A percentile compares a stretch with the other conserved stretches of the same genome.
These are phyloP conservation scores for Vitis rupestris DNA, from an alignment of 164 flowering plant genomes.

Conservation along the genomic window DNA sequence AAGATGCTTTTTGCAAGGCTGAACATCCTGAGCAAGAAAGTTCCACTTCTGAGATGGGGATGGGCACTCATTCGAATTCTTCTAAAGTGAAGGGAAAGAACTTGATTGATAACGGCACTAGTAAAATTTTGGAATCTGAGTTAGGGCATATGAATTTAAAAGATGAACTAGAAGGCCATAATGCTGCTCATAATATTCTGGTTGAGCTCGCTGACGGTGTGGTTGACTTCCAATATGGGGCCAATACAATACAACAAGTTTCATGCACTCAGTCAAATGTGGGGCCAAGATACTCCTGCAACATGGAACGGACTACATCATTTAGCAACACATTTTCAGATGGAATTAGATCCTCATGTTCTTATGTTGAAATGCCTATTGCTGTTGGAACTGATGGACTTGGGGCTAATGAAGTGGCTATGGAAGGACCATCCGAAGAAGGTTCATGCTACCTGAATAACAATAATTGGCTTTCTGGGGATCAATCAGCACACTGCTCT, in stretches of 20 bases:
- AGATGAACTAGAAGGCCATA: constrained; percentile 38
- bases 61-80: constrained; percentile 30
- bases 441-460: constrained; percentile 56
- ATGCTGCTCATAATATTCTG: constrained; percentile 46
- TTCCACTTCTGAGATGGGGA: constrained; percentile 39
- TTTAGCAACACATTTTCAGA: constrained; percentile 35
- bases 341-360: constrained; percentile 42
- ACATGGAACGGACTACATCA: constrained; percentile 39
- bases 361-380: constrained; percentile 47
- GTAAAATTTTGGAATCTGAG: constrained; percentile 42
- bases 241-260: constrained; percentile 38
- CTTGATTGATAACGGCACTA: constrained; percentile 23
- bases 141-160: constrained; percentile 37
- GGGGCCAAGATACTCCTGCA: constrained; percentile 40
- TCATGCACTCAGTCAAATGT: constrained; percentile 34
- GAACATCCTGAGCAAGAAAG: constrained; percentile 53
- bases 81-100: constrained; percentile 42
- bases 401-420: constrained; percentile 36
- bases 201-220: constrained; percentile 61
- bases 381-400: constrained; percentile 41
- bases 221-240: constrained; percentile 46
- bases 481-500: constrained; percentile 52
- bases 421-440: constrained; percentile 90
- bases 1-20: constrained; percentile 48
- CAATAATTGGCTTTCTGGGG: constrained; percentile 60